Base-by-base conservation (phyloP, 768 basidiomycete species). In the Mycena indigotica region DNA sequence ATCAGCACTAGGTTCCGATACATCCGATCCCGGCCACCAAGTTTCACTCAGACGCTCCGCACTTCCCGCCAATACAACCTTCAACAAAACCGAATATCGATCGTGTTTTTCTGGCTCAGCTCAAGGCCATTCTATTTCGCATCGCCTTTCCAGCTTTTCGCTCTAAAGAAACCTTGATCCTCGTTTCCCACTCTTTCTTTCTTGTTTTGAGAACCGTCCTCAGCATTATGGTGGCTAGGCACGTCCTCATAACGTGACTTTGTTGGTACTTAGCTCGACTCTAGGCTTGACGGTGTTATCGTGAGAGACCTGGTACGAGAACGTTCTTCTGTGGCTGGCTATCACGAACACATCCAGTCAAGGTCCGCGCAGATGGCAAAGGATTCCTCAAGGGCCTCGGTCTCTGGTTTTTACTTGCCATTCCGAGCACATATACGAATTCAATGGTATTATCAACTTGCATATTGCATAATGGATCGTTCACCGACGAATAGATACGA, bases 401-500 rank as follows among this genome's bases (percentile, higher is more conserved):
- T 0, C 77, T 92, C 53, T 98, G 96, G 96, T 97, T 95, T 67
- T 75, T 85, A 10, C 79, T 98, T 10, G 93, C 95, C 2, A 80
- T 98, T 24, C 96, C 96, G 0, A 93, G 91, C 67, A 94, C 93
- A 21, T 95, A 94, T 69, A 98, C 96, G 0, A 98, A 98, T 68
- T 88, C 92, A 2, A 94, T 98, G 92, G 93, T 91, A 28, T 49
- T 76, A 58, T n/a, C n/a, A n/a, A n/a, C n/a, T n/a, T n/a, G n/a
- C n/a, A n/a, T n/a, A n/a, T n/a, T n/a, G n/a, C n/a, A n/a, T n/a
- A n/a, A n/a, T n/a, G n/a, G n/a, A n/a, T n/a, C n/a, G n/a, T 49
- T 17, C 41, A 25, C 40, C 4, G 12, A 25, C 3, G 23, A 5
- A 5, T 59, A 95, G 93, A 91, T 97, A 58, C 87, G 89, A 4